phyloP scores from a whole-genome alignment of 768 basidiomycete genomes.

The Amanita pallidorosea region DNA sequence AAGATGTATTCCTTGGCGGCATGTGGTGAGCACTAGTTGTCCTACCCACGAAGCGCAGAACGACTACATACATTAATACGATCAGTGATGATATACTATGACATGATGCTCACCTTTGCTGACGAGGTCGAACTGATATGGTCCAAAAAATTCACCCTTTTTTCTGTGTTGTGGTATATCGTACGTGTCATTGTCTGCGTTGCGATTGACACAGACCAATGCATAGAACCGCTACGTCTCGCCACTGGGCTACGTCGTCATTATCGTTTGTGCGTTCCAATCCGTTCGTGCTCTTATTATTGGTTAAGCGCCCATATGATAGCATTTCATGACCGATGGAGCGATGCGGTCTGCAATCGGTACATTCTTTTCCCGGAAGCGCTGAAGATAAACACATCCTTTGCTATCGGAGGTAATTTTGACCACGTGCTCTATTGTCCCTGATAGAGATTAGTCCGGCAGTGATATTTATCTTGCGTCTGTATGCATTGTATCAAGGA shows the following conservation, averaged over 20 bases:
- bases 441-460: not conserved
- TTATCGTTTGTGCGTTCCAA: slow-evolving; percentile 20
- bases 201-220: not conserved
- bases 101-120: slow-evolving; percentile 22
- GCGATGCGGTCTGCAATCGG: slow-evolving; percentile 19
- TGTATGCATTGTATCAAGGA: slow-evolving; percentile 20
- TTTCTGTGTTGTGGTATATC: slow-evolving; percentile 22
- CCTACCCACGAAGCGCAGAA: not conserved
- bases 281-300: not conserved
- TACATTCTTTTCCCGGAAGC: slow-evolving; percentile 26
- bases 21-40: slow-evolving; percentile 17
- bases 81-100: slow-evolving; percentile 26
- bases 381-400: slow-evolving; percentile 19
- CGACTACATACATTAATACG: not conserved
- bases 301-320: not conserved
- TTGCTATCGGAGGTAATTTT: slow-evolving; percentile 19
- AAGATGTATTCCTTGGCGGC: slow-evolving; percentile 27
- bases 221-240: slow-evolving; percentile 25
- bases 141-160: slow-evolving; percentile 16
- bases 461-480: slow-evolving; percentile 20
- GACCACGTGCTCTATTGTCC: not conserved
- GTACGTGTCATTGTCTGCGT: slow-evolving; percentile 10
- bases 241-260: slow-evolving; percentile 23
- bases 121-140: slow-evolving; percentile 25
- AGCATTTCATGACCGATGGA: slow-evolving; percentile 26